phyloP scores from a whole-genome alignment of 495 filamentous ascomycete genomes.

The Xeromyces bisporus region DNA sequence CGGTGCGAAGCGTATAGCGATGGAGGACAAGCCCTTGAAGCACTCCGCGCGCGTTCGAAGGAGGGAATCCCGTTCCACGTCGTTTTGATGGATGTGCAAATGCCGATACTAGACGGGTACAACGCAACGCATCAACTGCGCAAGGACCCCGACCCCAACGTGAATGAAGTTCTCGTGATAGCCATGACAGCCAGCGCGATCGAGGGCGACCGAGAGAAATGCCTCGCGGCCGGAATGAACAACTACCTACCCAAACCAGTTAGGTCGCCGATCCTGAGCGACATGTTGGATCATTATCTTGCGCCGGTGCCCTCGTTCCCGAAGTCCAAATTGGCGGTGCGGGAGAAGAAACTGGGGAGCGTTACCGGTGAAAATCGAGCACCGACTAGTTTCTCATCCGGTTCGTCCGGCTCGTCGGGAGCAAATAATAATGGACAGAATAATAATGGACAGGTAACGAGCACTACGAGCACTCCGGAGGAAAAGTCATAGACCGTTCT shows the following conservation, averaged over 20 bases:
- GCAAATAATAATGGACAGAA: too few species aligned
- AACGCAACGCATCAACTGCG: slow-evolving; percentile 72
- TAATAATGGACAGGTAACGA: too few species aligned
- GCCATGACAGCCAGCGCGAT: slow-evolving; percentile 91
- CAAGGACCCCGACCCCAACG: slow-evolving; percentile 50
- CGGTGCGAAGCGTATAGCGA: slow-evolving; percentile 72
- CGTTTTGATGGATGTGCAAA: slow-evolving; percentile 89
- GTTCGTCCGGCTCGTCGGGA: not conserved
- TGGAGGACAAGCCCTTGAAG: slow-evolving; percentile 71
- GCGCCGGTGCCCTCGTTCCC: slow-evolving; percentile 33
- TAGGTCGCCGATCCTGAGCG: slow-evolving; percentile 51
- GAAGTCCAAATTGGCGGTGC: slow-evolving; percentile 21
- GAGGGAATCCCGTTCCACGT: slow-evolving; percentile 55
- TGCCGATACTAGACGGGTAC: slow-evolving; percentile 90
- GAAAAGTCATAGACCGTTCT: too few species aligned
- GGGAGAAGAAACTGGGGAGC: slow-evolving; percentile 17
- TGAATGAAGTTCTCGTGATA: slow-evolving; percentile 66
- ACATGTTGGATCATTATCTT: slow-evolving; percentile 56
- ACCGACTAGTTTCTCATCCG: slow-evolving; percentile 19
- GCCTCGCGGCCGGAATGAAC: slow-evolving; percentile 85
- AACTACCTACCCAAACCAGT: slow-evolving; percentile 91
- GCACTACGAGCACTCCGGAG: too few species aligned
- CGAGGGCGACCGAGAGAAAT: slow-evolving; percentile 81
- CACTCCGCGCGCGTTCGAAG: slow-evolving; percentile 48
- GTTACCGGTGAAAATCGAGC: slow-evolving; percentile 17